Percentiles rank a stretch among this genome's conserved stretches.
Evolutionary conservation across 371 early-diverging fungal species (phyloP).

Genomic region (Actinomortierella ambigua): DNA sequence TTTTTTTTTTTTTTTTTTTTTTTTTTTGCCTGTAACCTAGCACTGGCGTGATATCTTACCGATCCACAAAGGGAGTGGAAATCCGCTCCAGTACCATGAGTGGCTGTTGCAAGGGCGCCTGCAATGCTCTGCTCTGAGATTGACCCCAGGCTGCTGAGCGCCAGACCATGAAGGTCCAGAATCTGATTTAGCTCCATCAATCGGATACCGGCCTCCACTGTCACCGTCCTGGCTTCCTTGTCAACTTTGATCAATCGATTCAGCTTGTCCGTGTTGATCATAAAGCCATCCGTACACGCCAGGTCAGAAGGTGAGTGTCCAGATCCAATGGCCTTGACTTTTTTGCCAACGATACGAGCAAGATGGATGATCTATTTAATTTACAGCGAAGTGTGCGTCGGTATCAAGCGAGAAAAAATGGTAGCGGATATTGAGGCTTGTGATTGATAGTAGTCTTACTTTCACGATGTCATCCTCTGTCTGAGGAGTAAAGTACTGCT

Average conservation of each 20-base stretch:
- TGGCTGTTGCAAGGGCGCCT: constrained; percentile 80
- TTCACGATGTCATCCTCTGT: constrained; percentile 68
- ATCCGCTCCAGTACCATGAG: constrained; percentile 82
- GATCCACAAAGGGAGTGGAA: constrained; percentile 71
- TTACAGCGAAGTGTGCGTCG: background rate
- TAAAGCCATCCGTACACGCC: constrained; percentile 70
- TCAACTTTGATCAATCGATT: constrained; percentile 63
- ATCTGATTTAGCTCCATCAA: constrained; percentile 65
- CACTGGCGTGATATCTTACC: constrained; percentile 43
- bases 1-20: too few relatives aligned
- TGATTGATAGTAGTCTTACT: constrained; percentile 43
- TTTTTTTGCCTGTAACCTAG: too few relatives aligned
- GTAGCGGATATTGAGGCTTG: constrained; percentile 1
- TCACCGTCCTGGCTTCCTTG: constrained; percentile 49
- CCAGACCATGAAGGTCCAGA: constrained; percentile 64
- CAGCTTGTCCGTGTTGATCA: constrained; percentile 75
- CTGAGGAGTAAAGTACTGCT: constrained; percentile 63
- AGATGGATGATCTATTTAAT: constrained; percentile 55
- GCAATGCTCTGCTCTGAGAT: constrained; percentile 84
- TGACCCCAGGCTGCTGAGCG: constrained; percentile 80
- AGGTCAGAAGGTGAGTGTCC: constrained; percentile 88
- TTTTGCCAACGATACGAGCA: constrained; percentile 51
- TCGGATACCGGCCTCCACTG: constrained; percentile 78
- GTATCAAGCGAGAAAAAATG: background rate
- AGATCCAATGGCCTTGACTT: constrained; percentile 73